Evolutionary conservation across 495 filamentous ascomycete species (phyloP), one percentile per base, ranked within the genome.

Genomic region (Hypoxylon intermedium): DNA sequence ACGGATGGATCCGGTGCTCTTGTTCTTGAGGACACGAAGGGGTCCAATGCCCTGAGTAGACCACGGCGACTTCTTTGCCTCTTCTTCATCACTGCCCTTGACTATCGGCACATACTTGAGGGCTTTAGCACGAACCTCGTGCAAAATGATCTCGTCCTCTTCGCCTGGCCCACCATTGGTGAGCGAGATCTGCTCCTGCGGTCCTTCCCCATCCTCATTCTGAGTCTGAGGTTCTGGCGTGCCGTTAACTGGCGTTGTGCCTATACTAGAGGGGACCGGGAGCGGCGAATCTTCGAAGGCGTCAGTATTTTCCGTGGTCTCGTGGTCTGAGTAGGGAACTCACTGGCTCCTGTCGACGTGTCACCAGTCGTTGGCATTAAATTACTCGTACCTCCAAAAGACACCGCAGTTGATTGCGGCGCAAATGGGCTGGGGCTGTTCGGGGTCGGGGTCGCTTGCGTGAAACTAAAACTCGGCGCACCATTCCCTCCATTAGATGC

Each of bases 21-120:
- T 84, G 72, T 92, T 78, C 64, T 86, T 86, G 38, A 93, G 77
- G 12, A 93, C 67, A 4, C 86, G 85, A 19, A 89, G 67, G 3
- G 80, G 79, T 0, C 89, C 90, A 5, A 87, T 76, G 26, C 88
- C 89, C 67, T 84, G 78, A 5, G 75, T 80, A 11, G 73, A 64
- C 87, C 88, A 91, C 6, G 75, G 72, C 40, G 67, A 76, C 51
- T 79, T 74, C 9, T 50, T 67, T 51, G 72, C 72, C 50, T 74
- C 67, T 19, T 64, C 58, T 0, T 75, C 75, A 13, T 81, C 71
- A n/a, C 72, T 68, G 13, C 60, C 71, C 9, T 70, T 67, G 15
- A 65, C 58, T 6, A 64, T 67, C 11, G 70, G 58, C 15, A 74
- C 67, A 19, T 74, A 78, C 65, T 86, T 85, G 51, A 87, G 66